These are phyloP conservation scores for Curvularia sp. DNA, from an alignment of 2,329 filamentous ascomycete genomes.

Conservation along the genomic window DNA sequence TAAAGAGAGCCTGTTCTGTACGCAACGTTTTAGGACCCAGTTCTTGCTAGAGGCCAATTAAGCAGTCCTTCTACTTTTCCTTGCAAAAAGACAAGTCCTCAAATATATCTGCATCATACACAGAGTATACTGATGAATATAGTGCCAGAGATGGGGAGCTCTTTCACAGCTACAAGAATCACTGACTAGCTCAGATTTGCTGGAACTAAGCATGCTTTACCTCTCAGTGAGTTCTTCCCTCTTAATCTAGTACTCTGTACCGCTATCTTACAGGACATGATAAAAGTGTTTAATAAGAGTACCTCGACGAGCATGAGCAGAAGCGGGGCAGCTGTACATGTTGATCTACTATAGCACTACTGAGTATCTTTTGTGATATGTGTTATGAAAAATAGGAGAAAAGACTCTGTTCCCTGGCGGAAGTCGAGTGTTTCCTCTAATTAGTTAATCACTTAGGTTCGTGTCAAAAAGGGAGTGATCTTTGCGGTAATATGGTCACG, in stretches of 20 bases:
- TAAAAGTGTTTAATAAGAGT: slow-evolving; percentile 3
- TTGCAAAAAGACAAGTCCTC: background rate
- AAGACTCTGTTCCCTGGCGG: too few species aligned
- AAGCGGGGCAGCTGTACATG: background rate
- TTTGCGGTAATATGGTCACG: too few species aligned
- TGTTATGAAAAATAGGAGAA: too few species aligned
- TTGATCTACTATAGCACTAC: too few species aligned
- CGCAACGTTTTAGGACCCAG: slow-evolving; percentile 1
- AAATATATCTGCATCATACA: background rate
- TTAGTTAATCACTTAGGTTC: too few species aligned
- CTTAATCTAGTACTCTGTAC: slow-evolving; percentile 1
- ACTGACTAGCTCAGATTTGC: slow-evolving; percentile 2
- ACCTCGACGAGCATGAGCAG: background rate
- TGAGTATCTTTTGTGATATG: too few species aligned
- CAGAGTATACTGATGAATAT: background rate
- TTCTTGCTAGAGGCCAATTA: background rate
- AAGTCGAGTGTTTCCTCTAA: too few species aligned
- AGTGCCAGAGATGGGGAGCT: background rate
- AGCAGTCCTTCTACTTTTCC: background rate
- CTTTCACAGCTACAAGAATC: slow-evolving; percentile 4
- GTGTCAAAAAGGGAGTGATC: too few species aligned
- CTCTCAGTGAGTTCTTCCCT: slow-evolving; percentile 4
- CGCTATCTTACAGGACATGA: background rate
- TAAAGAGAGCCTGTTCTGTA: background rate
- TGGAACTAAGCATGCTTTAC: slow-evolving; percentile 3